phyloP scores from a whole-genome alignment of 2,329 filamentous ascomycete species.

The Sordariomycetes sp. region DNA sequence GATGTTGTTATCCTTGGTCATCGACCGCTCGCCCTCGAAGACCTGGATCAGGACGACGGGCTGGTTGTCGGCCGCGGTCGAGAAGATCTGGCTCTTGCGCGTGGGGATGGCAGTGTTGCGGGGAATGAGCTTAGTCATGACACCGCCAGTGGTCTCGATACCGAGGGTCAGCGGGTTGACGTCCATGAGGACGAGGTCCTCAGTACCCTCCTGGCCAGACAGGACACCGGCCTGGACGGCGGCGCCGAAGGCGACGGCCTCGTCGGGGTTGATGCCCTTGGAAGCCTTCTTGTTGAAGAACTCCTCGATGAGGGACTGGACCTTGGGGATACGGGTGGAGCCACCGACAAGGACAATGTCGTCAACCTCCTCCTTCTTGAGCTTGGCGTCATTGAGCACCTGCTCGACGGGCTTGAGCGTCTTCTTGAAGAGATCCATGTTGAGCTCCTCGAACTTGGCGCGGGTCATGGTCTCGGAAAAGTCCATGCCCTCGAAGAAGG shows the following conservation, averaged over 20 bases:
- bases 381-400: slow-evolving; percentile 95
- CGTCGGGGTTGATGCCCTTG: slow-evolving; percentile 99
- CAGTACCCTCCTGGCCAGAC: slow-evolving; percentile 71
- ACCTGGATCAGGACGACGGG: slow-evolving; percentile 91
- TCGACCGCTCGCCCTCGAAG: slow-evolving; percentile 81
- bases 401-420: slow-evolving; percentile 97
- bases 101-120: slow-evolving; percentile 92
- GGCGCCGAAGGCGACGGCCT: slow-evolving; percentile 95
- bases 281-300: slow-evolving; percentile 97
- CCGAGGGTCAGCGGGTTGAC: slow-evolving; percentile 93
- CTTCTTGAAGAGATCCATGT: slow-evolving; percentile 99
- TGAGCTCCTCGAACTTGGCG: slow-evolving; percentile 98
- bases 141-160: slow-evolving; percentile 94
- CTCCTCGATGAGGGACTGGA: slow-evolving; percentile 86
- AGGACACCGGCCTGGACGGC: slow-evolving; percentile 95
- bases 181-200: slow-evolving; percentile 84
- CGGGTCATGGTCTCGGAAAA: slow-evolving; percentile 97
- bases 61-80: slow-evolving; percentile 92
- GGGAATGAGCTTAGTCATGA: slow-evolving; percentile 94
- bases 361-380: slow-evolving; percentile 89
- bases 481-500: slow-evolving; percentile 92
- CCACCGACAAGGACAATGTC: slow-evolving; percentile 98
- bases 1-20: slow-evolving; percentile 95
- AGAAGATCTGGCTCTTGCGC: slow-evolving; percentile 97
- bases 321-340: slow-evolving; percentile 98